phyloP scores from a whole-genome alignment of 2,329 filamentous ascomycete genomes.

The Corniculantispora saksenae region DNA sequence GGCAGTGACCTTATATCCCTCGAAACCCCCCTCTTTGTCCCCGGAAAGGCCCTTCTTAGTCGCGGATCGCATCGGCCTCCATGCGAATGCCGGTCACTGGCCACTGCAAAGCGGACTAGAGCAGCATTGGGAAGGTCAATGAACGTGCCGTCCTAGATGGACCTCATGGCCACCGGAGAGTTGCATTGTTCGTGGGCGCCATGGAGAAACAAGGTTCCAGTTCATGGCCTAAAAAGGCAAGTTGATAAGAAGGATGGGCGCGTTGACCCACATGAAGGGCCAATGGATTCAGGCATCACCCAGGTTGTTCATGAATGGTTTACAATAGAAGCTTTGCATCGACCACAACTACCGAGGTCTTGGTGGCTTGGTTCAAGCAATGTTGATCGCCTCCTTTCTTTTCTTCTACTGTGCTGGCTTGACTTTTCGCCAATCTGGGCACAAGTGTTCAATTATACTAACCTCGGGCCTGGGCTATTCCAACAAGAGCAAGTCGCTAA shows the following conservation, averaged over 20 bases:
- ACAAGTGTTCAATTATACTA: no score
- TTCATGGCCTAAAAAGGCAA: conserved; percentile 3
- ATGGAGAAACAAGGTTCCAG: neutral
- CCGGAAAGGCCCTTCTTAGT: neutral
- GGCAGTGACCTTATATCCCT: neutral
- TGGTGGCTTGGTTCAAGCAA: no score
- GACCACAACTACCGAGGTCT: no score
- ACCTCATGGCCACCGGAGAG: neutral
- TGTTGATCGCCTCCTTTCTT: no score
- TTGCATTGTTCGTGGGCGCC: neutral
- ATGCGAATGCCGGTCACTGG: neutral
- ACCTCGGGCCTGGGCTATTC: neutral
- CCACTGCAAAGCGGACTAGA: neutral
- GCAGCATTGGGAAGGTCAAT: conserved; percentile 11
- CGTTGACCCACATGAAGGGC: neutral
- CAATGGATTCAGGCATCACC: neutral
- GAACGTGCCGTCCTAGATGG: neutral
- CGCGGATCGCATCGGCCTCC: neutral
- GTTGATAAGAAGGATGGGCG: conserved; percentile 1
- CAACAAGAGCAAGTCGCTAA: conserved; percentile 5
- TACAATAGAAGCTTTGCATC: neutral
- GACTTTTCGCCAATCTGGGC: no score
- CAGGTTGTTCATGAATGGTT: neutral
- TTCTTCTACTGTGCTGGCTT: no score
- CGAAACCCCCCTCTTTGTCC: neutral